These are phyloP conservation scores for Exophiala spinifera DNA, from an alignment of 2,329 filamentous ascomycete species.

Conservation along the genomic window DNA sequence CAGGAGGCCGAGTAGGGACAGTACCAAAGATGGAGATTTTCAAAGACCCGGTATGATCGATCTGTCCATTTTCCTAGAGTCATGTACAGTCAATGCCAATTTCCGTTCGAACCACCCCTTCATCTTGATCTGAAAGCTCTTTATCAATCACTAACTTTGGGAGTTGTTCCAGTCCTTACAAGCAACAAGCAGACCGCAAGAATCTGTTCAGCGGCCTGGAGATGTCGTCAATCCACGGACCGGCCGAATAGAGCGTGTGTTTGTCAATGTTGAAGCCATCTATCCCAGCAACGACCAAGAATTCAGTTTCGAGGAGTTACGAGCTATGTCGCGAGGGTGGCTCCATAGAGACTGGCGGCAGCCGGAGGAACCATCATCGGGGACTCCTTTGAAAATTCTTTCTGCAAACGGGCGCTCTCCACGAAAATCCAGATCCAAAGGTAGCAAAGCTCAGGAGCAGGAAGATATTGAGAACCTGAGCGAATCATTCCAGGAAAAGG, in stretches of 20 bases:
- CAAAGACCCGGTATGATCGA: conserved; percentile 84
- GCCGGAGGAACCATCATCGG: conserved; percentile 18
- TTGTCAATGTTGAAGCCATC: conserved; percentile 78
- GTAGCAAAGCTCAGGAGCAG: conserved; percentile 27
- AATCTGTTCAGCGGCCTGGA: conserved; percentile 55
- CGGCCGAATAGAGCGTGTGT: conserved; percentile 80
- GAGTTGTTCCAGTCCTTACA: conserved; percentile 41
- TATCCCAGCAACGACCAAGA: conserved; percentile 77
- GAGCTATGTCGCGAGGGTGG: conserved; percentile 72
- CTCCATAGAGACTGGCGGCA: conserved; percentile 53
- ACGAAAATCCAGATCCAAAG: conserved; percentile 7
- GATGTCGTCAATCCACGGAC: conserved; percentile 81
- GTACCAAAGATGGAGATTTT: conserved; percentile 86
- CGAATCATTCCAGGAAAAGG: conserved; percentile 21
- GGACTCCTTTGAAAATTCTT: conserved; percentile 3
- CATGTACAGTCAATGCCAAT: conserved; percentile 14
- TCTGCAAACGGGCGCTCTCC: conserved; percentile 7
- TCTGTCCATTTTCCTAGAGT: conserved; percentile 37
- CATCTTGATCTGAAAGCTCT: too few species aligned
- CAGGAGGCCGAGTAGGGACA: conserved; percentile 74
- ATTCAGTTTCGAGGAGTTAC: conserved; percentile 86
- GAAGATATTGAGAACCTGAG: conserved; percentile 31
- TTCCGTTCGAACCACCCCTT: background rate
- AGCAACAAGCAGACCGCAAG: conserved; percentile 28
- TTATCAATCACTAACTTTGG: too few species aligned